phyloP scores from a whole-genome alignment of 2,329 filamentous ascomycete species.

The Cercospora sp. region DNA sequence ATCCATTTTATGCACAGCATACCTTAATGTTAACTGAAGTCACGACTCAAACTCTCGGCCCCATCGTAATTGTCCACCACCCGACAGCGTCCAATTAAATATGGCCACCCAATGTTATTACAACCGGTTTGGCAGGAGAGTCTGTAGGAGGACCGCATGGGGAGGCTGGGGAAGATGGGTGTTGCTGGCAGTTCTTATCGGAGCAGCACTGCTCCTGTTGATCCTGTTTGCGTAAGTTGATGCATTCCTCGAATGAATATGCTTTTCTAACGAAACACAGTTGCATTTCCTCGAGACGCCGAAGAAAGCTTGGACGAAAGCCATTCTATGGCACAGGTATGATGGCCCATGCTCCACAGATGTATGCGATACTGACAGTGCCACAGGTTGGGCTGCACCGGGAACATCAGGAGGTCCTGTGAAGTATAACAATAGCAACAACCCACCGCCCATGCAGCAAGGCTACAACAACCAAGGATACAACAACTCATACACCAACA shows the following conservation, averaged over 20 bases:
- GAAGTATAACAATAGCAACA: constrained; percentile 18
- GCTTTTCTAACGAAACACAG: constrained; percentile 11
- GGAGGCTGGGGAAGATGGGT: constrained; percentile 26
- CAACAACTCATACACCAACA: not conserved
- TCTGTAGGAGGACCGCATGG: constrained; percentile 13
- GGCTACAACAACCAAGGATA: constrained; percentile 11
- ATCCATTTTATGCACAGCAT: not conserved
- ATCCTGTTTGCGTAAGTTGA: constrained; percentile 24
- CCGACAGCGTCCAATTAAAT: not conserved
- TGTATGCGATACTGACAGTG: not conserved
- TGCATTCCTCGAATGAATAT: not conserved
- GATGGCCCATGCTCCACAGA: too few species aligned
- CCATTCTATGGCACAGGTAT: constrained; percentile 22
- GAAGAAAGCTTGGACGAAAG: constrained; percentile 21
- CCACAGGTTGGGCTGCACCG: constrained; percentile 20
- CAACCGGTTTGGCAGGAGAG: constrained; percentile 2
- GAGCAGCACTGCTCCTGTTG: constrained; percentile 16
- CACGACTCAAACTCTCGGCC: constrained; percentile 4
- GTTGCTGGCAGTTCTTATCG: constrained; percentile 19
- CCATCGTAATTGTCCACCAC: constrained; percentile 14
- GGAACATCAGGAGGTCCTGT: not conserved
- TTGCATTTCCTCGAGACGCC: constrained; percentile 20
- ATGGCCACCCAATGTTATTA: constrained; percentile 17
- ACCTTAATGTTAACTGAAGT: constrained; percentile 2
- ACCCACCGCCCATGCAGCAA: constrained; percentile 16